Conservation (phyloP, 2,329 filamentous ascomycete genomes). For the Drechslera avenae region DNA sequence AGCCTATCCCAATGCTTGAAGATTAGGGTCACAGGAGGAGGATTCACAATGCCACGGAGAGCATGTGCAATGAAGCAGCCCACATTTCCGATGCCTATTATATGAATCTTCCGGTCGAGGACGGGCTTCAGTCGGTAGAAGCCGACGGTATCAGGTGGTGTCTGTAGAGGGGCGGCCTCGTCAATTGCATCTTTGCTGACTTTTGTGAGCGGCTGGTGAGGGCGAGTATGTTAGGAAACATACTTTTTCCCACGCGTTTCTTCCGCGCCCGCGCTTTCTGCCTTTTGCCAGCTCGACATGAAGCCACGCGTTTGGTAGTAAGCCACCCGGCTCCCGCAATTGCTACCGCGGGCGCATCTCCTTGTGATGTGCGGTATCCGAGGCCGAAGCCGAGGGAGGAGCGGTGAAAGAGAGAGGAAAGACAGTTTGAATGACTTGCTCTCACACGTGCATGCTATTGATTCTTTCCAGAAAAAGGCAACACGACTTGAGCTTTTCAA, state of each 20-base stretch:
- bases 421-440: conserved; percentile 49
- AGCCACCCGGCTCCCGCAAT: conserved; percentile 52
- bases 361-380: conserved; percentile 48
- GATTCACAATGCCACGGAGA: conserved; percentile 64
- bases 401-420: conserved; percentile 45
- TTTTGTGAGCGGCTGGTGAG: conserved; percentile 16
- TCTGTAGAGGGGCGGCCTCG: conserved; percentile 8
- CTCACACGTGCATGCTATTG: conserved; percentile 26
- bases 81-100: conserved; percentile 81
- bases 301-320: conserved; percentile 29
- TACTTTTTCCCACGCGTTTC: conserved; percentile 23
- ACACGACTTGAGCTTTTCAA: not conserved
- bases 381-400: conserved; percentile 53
- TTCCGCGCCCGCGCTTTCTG: conserved; percentile 21
- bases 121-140: conserved; percentile 42
- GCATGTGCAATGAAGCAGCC: conserved; percentile 79
- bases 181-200: conserved; percentile 20
- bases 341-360: conserved; percentile 53
- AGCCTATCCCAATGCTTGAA: conserved; percentile 62
- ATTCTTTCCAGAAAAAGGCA: not conserved
- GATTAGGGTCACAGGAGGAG: conserved; percentile 80
- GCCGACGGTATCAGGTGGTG: conserved; percentile 24
- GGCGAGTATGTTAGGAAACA: not conserved
- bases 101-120: conserved; percentile 55
- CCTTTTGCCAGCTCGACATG: conserved; percentile 30